phyloP scores from a whole-genome alignment of 495 filamentous ascomycete species.

The Parachaetomium inaequale region DNA sequence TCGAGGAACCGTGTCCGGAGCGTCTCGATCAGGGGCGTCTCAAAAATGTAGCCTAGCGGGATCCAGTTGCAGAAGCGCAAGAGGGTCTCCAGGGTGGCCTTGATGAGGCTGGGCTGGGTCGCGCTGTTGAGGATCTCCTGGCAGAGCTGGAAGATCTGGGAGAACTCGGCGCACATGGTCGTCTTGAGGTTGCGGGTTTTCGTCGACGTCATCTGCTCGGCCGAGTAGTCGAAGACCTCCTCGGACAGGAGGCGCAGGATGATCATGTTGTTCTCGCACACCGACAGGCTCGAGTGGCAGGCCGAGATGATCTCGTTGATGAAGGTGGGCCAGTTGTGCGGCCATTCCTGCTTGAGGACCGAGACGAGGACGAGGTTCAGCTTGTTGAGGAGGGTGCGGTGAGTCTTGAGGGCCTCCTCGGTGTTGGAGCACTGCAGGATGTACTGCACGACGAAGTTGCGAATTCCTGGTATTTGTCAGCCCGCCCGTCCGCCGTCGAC shows the following conservation, averaged over 20 bases:
- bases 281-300: slow-evolving; percentile 87
- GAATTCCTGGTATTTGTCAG: slow-evolving; percentile 63
- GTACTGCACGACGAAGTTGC: slow-evolving; percentile 96
- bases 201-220: slow-evolving; percentile 94
- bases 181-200: slow-evolving; percentile 96
- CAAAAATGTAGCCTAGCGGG: slow-evolving; percentile 95
- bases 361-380: slow-evolving; percentile 95
- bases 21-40: slow-evolving; percentile 94
- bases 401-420: slow-evolving; percentile 75
- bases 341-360: slow-evolving; percentile 99
- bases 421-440: slow-evolving; percentile 89
- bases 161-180: slow-evolving; percentile 97
- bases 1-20: slow-evolving; percentile 85
- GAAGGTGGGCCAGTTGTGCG: slow-evolving; percentile 99
- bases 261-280: slow-evolving; percentile 99
- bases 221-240: slow-evolving; percentile 98
- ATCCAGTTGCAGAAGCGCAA: slow-evolving; percentile 99
- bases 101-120: slow-evolving; percentile 81
- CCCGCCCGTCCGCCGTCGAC: not conserved
- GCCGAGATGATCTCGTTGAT: slow-evolving; percentile 99
- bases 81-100: slow-evolving; percentile 89
- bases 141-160: slow-evolving; percentile 94
- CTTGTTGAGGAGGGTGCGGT: slow-evolving; percentile 92
- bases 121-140: slow-evolving; percentile 87
- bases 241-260: slow-evolving; percentile 94